phyloP scores from a whole-genome alignment of 306 rosid species.

The Astragalus glycyphyllos region DNA sequence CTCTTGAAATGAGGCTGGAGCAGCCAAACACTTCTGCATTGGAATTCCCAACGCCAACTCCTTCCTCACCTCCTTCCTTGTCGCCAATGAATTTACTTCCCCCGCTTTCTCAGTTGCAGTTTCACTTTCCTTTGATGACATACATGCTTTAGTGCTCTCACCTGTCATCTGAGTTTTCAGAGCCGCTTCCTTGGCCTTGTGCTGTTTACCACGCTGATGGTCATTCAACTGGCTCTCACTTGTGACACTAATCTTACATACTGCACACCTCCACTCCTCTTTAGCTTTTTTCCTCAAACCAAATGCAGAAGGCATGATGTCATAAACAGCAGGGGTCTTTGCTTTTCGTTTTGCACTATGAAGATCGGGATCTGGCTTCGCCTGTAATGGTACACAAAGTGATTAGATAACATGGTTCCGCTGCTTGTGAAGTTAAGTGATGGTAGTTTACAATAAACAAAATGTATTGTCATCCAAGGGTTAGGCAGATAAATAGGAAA shows the following conservation, averaged over 20 bases:
- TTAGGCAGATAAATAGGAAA: too few relatives aligned
- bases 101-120: background rate
- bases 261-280: conserved; percentile 64
- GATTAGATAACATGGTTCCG: too few relatives aligned
- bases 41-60: too few relatives aligned
- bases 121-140: background rate
- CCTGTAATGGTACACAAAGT: conserved; percentile 49
- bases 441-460: too few relatives aligned
- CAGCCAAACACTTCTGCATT: too few relatives aligned
- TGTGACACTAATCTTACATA: conserved; percentile 52
- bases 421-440: too few relatives aligned
- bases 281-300: conserved; percentile 51
- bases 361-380: conserved; percentile 50
- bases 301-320: conserved; percentile 28
- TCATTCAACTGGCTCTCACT: conserved; percentile 42
- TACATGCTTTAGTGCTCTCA: conserved; percentile 15
- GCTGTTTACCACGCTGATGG: conserved; percentile 72
- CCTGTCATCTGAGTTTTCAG: conserved; percentile 30
- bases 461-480: too few relatives aligned
- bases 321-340: conserved; percentile 20
- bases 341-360: conserved; percentile 54
- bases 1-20: too few relatives aligned
- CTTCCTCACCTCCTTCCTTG: too few relatives aligned
- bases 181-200: conserved; percentile 56
- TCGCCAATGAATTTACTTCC: background rate